Base-by-base conservation (phyloP, 805 yeast species). In the Starmerella vitae region DNA sequence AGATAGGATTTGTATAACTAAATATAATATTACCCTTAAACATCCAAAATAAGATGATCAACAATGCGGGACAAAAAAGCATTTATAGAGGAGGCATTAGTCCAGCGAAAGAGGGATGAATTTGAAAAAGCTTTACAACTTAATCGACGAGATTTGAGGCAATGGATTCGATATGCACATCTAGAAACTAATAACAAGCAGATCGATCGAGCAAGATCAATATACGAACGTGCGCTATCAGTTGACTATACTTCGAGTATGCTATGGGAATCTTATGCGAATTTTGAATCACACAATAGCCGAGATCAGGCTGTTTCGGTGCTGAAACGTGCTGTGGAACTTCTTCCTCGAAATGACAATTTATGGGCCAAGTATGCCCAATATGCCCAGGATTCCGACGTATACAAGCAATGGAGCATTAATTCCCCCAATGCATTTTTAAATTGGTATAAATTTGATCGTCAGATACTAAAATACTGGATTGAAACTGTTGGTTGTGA, bases 91-190 rank as follows among this genome's bases (percentile, higher is more conserved):
- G 66, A 70, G 33, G 88, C 83, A 47, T 68, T 62, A 42, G 95
- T 84, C 55, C 67, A 78, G 20, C 64, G 85, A 20, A 83, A 80
- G 49, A 64, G 98, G 44, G 68, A 71, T 25, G 94, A 82, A 48
- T 88, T 66, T 55, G 97, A 91, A 59, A 76, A 76, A 48, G 93
- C 86, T n/a, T 61, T 91, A 38, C 73, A 91, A 49, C 70, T 91
- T 48, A 88, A 88, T 55, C 63, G 94, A 43, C 70, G 78, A 26
- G 85, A 84, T 52, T 67, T 71, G 52, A 78, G 83, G 2, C 94
- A 85, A 55, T 91, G 97, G 95, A 67, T 83, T 55, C 65, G 95
- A 40, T 91, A 88, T 57, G 97, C 95, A 0, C 71, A 70, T 42
- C 83, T 85, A 72, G 98, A 88, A 58, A 57, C 76, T 3, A 79